A percentile compares a stretch with the other conserved stretches of the same genome.
Evolutionary conservation across 2,329 filamentous ascomycete species (phyloP).

Genomic region (Cercospora sp.): DNA sequence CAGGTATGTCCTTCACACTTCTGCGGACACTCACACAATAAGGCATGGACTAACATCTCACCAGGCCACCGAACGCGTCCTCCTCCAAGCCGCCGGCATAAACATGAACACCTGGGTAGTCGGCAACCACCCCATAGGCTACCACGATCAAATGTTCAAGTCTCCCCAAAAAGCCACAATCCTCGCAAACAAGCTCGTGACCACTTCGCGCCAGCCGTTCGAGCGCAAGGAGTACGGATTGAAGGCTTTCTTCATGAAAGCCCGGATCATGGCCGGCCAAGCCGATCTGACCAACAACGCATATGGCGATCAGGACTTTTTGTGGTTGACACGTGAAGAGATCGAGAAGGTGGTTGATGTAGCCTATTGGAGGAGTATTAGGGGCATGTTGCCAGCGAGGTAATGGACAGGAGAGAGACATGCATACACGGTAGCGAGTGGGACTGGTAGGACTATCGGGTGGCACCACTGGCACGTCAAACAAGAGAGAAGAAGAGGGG

Average conservation of each 20-base stretch:
- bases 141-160: conserved; percentile 63
- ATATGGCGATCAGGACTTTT: conserved; percentile 76
- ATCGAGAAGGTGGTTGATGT: conserved; percentile 63
- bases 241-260: conserved; percentile 96
- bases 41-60: conserved; percentile 19
- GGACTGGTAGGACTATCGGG: not conserved
- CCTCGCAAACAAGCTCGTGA: conserved; percentile 29
- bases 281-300: conserved; percentile 72
- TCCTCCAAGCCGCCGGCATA: conserved; percentile 73
- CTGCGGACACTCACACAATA: not conserved
- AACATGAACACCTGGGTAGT: conserved; percentile 99
- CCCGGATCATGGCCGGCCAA: conserved; percentile 95
- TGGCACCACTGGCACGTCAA: not conserved
- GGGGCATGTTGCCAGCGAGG: conserved; percentile 80
- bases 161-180: conserved; percentile 35
- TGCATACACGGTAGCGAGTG: not conserved
- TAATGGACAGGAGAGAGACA: conserved; percentile 41
- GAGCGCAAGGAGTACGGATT: conserved; percentile 58
- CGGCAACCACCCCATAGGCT: conserved; percentile 83
- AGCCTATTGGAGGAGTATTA: conserved; percentile 72
- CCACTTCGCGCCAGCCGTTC: conserved; percentile 34
- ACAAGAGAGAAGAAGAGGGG: not conserved
- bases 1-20: conserved; percentile 60
- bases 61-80: conserved; percentile 77
- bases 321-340: conserved; percentile 91